phyloP scores from a whole-genome alignment of 129 eudicot genomes.

The Arctium lappa region DNA sequence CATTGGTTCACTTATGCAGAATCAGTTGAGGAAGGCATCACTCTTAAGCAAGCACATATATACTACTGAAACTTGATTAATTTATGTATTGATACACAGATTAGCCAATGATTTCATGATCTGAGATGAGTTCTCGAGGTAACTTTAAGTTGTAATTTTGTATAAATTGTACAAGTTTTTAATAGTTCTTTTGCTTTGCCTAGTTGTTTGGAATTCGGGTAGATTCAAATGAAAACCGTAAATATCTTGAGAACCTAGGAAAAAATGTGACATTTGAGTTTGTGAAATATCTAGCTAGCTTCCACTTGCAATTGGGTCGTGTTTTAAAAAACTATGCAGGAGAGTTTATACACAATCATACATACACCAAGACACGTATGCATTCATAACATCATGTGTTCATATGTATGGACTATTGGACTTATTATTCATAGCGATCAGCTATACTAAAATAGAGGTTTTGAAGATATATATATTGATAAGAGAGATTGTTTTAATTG shows the following conservation, averaged over 20 bases:
- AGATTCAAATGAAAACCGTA: background rate
- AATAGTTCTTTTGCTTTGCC: background rate
- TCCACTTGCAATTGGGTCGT: too few species aligned
- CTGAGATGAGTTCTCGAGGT: slow-evolving; percentile 8
- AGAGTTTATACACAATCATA: too few species aligned
- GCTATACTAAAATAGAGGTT: too few species aligned
- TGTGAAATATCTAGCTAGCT: too few species aligned
- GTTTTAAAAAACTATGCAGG: too few species aligned
- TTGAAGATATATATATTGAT: too few species aligned
- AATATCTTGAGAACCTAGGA: background rate
- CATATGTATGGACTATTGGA: too few species aligned
- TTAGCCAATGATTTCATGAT: background rate
- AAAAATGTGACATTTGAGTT: background rate
- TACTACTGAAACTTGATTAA: background rate
- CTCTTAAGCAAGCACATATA: background rate
- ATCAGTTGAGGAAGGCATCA: slow-evolving; percentile 3
- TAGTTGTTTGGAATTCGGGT: background rate
- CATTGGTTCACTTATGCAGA: slow-evolving; percentile 13
- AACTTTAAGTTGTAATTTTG: slow-evolving; percentile 13
- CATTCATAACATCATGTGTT: too few species aligned
- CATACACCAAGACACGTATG: too few species aligned
- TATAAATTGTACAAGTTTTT: slow-evolving; percentile 3
- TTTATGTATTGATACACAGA: slow-evolving; percentile 1
- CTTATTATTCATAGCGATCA: too few species aligned
- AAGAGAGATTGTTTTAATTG: too few species aligned